Evolutionary conservation across 305 asterid genomes (phyloP).

Genomic region (Fraxinus albicans): DNA sequence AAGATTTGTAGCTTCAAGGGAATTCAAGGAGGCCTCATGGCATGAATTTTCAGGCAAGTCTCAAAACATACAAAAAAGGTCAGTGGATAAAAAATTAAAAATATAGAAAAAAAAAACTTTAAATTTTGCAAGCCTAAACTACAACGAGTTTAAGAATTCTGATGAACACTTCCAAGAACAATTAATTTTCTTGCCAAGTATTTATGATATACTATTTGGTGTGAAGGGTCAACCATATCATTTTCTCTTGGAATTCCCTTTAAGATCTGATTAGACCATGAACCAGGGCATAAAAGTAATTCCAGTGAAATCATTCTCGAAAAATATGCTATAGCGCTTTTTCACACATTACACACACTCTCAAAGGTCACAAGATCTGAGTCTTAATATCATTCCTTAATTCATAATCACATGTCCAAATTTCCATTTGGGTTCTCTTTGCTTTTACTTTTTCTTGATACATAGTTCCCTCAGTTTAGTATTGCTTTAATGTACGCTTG

Average conservation of each 20-base stretch:
- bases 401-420: constrained; percentile 17
- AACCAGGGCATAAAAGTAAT: not conserved
- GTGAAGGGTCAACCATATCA: constrained; percentile 16
- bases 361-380: constrained; percentile 22
- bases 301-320: constrained; percentile 1
- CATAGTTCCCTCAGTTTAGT: not conserved
- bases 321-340: not conserved
- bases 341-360: not conserved
- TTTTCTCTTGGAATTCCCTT: constrained; percentile 1
- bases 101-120: not conserved
- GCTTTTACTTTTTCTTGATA: not conserved
- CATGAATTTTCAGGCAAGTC: constrained; percentile 23
- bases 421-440: not conserved
- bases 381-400: constrained; percentile 16
- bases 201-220: constrained; percentile 12
- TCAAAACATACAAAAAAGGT: constrained; percentile 23
- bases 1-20: constrained; percentile 20
- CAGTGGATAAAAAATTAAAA: not conserved
- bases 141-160: not conserved
- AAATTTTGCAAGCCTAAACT: not conserved
- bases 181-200: not conserved
- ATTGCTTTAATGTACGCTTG: not conserved
- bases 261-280: constrained; percentile 30
- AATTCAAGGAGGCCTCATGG: not conserved
- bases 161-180: not conserved